Evolutionary conservation across 2,329 filamentous ascomycete genomes (phyloP).

Genomic region (Nannizziopsis arthrosporioides): DNA sequence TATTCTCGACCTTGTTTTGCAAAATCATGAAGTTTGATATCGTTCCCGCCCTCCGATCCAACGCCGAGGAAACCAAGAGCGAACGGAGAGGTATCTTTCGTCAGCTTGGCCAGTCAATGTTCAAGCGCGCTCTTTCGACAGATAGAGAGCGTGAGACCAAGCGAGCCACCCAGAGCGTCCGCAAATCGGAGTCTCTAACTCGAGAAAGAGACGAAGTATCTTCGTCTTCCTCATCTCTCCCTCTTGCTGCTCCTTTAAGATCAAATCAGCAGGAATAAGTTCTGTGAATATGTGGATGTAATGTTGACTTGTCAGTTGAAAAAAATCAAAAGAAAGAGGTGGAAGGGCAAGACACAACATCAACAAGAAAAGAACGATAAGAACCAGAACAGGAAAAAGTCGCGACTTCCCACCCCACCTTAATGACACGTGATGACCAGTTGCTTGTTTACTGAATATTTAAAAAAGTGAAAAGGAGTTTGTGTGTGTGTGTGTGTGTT

Average conservation of each 20-base stretch:
- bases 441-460: neutral
- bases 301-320: neutral
- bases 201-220: constrained; percentile 2
- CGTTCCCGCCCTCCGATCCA: constrained; percentile 30
- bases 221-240: constrained; percentile 3
- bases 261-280: no score
- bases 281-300: neutral
- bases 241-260: neutral
- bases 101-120: constrained; percentile 35
- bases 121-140: constrained; percentile 32
- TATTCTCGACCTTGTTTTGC: constrained; percentile 92
- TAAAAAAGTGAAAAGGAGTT: constrained; percentile 13
- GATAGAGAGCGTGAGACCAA: constrained; percentile 26
- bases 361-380: constrained; percentile 4
- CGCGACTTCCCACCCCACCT: constrained; percentile 9
- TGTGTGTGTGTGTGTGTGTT: constrained; percentile 2
- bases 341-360: constrained; percentile 7
- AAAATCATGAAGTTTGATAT: constrained; percentile 57
- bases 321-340: constrained; percentile 2
- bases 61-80: constrained; percentile 30
- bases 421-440: constrained; percentile 14
- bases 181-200: constrained; percentile 4
- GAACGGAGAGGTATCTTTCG: constrained; percentile 33
- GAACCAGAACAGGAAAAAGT: neutral
- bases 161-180: constrained; percentile 3